Evolutionary conservation across 2,329 filamentous ascomycete species (phyloP).

Genomic region (Pseudonectria buxi): DNA sequence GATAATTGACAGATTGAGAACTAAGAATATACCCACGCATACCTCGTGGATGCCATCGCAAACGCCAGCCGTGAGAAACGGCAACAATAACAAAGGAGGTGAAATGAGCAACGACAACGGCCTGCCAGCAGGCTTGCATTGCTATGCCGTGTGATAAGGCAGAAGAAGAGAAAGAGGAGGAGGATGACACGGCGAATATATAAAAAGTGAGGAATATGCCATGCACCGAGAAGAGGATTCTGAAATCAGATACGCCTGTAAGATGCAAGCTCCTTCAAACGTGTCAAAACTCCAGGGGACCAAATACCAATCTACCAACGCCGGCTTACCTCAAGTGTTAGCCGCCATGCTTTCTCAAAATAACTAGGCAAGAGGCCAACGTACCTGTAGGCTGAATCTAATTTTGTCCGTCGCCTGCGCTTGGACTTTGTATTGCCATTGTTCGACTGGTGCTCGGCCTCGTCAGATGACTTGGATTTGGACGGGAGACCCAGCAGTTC

Average conservation of each 20-base stretch:
- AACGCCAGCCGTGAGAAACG: constrained; percentile 24
- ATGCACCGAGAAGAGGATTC: too few relatives aligned
- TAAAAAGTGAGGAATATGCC: constrained; percentile 4
- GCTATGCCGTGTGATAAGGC: too few relatives aligned
- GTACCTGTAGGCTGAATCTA: constrained; percentile 34
- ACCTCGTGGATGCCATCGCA: constrained; percentile 26
- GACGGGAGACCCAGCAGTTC: constrained; percentile 30
- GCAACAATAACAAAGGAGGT: too few relatives aligned
- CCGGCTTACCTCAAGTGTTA: constrained; percentile 21
- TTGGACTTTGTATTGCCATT: constrained; percentile 19
- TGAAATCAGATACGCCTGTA: constrained; percentile 6
- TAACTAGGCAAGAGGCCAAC: background rate
- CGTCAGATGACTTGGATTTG: constrained; percentile 24
- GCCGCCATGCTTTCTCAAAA: background rate
- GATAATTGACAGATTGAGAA: constrained; percentile 9
- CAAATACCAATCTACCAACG: constrained; percentile 29
- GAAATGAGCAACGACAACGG: too few relatives aligned
- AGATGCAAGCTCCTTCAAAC: background rate
- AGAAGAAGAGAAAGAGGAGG: too few relatives aligned
- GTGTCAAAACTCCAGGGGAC: background rate
- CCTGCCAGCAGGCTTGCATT: too few relatives aligned
- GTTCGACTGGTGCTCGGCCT: constrained; percentile 14
- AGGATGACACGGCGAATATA: constrained; percentile 3
- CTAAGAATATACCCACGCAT: constrained; percentile 26
- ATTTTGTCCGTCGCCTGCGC: constrained; percentile 25